These are phyloP conservation scores for Phytophthora boehmeriae DNA, from an alignment of 352 stramenopile genomes.

Conservation along the genomic window DNA sequence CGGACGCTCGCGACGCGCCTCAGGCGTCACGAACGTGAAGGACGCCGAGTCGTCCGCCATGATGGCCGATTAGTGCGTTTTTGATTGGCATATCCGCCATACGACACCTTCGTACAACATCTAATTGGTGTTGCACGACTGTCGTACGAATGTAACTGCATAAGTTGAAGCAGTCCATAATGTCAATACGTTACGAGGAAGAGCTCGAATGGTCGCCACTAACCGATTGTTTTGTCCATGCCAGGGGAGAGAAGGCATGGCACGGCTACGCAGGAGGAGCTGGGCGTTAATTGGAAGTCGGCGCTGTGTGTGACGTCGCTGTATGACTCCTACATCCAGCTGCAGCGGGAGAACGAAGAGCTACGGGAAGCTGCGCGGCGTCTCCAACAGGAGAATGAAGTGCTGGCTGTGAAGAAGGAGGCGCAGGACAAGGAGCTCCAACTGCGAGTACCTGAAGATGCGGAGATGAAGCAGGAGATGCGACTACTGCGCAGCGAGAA, in stretches of 20 bases:
- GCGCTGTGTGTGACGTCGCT: conserved; percentile 78
- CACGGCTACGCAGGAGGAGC: conserved; percentile 8
- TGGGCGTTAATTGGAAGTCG: conserved; percentile 69
- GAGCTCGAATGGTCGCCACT: conserved; percentile 2
- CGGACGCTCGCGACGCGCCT: conserved; percentile 11
- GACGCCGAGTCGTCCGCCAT: conserved; percentile 9
- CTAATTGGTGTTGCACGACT: too few relatives aligned
- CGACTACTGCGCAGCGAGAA: conserved; percentile 60
- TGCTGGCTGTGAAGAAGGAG: not conserved
- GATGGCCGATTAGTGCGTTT: too few relatives aligned
- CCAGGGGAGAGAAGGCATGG: conserved; percentile 25
- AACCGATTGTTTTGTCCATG: conserved; percentile 23
- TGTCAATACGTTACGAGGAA: not conserved
- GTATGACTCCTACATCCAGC: conserved; percentile 72
- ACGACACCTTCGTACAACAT: too few relatives aligned
- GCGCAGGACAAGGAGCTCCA: conserved; percentile 10
- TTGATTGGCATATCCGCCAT: too few relatives aligned
- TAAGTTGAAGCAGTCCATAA: not conserved
- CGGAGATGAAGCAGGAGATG: conserved; percentile 49
- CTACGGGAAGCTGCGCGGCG: conserved; percentile 23
- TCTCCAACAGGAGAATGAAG: conserved; percentile 20
- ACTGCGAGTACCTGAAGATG: conserved; percentile 21
- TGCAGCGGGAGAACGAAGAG: conserved; percentile 56
- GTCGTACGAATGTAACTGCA: too few relatives aligned
- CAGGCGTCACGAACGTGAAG: conserved; percentile 35